Conservation (phyloP, 2,329 filamentous ascomycete genomes). For the Nothopassalora personata region DNA sequence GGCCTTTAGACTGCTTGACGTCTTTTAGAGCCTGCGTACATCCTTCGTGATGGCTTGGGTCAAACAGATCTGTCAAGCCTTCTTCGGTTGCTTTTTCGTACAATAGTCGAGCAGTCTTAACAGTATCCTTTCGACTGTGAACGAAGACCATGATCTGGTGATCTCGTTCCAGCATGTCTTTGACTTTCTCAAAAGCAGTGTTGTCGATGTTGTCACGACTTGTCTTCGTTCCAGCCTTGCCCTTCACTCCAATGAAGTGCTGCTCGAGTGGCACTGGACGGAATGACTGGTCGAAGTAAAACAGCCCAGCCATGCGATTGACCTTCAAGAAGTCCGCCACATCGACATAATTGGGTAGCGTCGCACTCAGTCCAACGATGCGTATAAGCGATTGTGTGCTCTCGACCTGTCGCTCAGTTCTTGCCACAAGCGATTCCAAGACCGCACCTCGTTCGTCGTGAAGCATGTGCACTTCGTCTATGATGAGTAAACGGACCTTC, state of each 20-base stretch:
- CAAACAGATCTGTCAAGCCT: constrained; percentile 73
- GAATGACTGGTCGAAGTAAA: constrained; percentile 96
- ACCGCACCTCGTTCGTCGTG: constrained; percentile 96
- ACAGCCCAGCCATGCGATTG: constrained; percentile 84
- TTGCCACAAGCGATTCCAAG: constrained; percentile 87
- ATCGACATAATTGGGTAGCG: constrained; percentile 91
- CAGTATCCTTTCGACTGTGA: constrained; percentile 90
- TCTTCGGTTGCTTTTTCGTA: constrained; percentile 82
- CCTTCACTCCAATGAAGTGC: constrained; percentile 94
- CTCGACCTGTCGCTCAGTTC: constrained; percentile 93
- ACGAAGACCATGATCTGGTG: constrained; percentile 99
- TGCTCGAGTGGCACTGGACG: constrained; percentile 93
- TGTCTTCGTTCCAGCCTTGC: constrained; percentile 73
- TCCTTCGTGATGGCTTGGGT: constrained; percentile 69
- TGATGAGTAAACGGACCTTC: constrained; percentile 91
- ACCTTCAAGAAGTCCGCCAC: constrained; percentile 96
- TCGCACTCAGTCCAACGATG: constrained; percentile 91
- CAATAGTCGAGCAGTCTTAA: constrained; percentile 78
- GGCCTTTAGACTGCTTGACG: constrained; percentile 77
- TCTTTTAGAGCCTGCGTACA: constrained; percentile 77
- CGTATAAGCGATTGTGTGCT: constrained; percentile 96
- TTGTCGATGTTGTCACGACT: constrained; percentile 85
- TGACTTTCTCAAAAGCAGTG: constrained; percentile 88
- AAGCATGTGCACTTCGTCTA: constrained; percentile 99
- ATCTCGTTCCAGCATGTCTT: constrained; percentile 82